A percentile compares a stretch with the other conserved stretches of the same genome.
Conservation (phyloP, 2,329 filamentous ascomycete genomes). For the Cladophialophora chaetospira region DNA sequence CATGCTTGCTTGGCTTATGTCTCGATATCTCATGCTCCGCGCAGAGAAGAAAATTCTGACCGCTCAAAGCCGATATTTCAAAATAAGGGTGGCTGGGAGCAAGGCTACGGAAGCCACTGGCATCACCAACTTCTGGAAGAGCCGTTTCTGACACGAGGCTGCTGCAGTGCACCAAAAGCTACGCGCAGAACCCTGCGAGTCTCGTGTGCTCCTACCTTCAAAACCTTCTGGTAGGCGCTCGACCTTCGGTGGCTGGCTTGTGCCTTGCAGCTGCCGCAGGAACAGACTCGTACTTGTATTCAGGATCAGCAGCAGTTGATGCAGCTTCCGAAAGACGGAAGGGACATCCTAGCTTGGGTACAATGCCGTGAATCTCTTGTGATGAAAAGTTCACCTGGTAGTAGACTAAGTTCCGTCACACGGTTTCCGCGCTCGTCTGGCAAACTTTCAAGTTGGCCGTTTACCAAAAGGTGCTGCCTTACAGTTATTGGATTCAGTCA, state of each 20-base stretch:
- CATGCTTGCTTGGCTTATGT: background rate
- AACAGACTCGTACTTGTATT: background rate
- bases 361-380: no score
- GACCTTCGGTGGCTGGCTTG: background rate
- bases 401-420: no score
- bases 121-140: background rate
- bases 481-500: background rate
- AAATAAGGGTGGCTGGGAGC: constrained; percentile 8
- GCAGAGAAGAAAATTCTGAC: no score
- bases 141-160: background rate
- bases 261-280: constrained; percentile 11
- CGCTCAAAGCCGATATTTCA: no score
- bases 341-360: no score
- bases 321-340: no score
- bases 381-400: no score
- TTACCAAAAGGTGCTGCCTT: background rate
- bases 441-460: no score
- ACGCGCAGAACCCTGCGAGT: background rate
- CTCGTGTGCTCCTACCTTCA: background rate
- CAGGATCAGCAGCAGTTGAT: no score
- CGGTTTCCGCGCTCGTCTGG: no score
- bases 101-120: constrained; percentile 5
- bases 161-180: background rate
- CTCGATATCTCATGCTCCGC: background rate
- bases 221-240: background rate